A percentile compares a stretch with the other conserved stretches of the same genome.
phyloP scores from a whole-genome alignment of 106 monocot species.

The Apostasia ramifera region DNA sequence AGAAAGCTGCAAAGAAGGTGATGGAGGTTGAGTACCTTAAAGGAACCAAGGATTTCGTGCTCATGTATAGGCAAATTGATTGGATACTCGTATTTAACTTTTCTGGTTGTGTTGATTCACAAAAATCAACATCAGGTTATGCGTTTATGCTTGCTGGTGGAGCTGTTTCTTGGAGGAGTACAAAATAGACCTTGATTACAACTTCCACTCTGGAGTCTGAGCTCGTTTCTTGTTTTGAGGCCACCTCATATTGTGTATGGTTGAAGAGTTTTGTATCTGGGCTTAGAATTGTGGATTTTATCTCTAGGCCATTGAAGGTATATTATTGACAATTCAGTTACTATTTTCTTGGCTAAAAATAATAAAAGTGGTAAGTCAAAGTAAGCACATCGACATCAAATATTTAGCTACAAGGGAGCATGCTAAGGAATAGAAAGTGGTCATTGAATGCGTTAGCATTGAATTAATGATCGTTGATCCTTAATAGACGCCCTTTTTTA shows the following conservation, averaged over 20 bases:
- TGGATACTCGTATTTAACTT: neutral
- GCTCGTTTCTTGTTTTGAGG: constrained; percentile 13
- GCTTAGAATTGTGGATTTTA: constrained; percentile 9
- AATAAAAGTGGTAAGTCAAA: constrained; percentile 7
- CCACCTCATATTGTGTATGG: constrained; percentile 5
- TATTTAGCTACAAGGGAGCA: constrained; percentile 7
- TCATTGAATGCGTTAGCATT: constrained; percentile 6
- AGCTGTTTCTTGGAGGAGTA: constrained; percentile 4
- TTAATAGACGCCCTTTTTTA: neutral
- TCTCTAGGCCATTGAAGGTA: neutral
- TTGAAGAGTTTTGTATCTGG: constrained; percentile 2
- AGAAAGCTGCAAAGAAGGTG: constrained; percentile 4
- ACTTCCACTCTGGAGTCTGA: constrained; percentile 9
- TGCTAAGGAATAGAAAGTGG: neutral
- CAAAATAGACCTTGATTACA: neutral
- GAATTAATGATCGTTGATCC: constrained; percentile 9
- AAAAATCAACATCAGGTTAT: constrained; percentile 9
- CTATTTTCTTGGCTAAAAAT: constrained; percentile 10
- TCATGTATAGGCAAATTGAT: constrained; percentile 1
- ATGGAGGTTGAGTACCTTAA: neutral
- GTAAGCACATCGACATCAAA: constrained; percentile 14
- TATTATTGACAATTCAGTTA: constrained; percentile 10
- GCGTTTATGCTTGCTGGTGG: neutral
- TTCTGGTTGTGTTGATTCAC: neutral
- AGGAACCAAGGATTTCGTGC: constrained; percentile 7